phyloP scores from a whole-genome alignment of 2,329 filamentous ascomycete genomes.

The Alternaria solani region DNA sequence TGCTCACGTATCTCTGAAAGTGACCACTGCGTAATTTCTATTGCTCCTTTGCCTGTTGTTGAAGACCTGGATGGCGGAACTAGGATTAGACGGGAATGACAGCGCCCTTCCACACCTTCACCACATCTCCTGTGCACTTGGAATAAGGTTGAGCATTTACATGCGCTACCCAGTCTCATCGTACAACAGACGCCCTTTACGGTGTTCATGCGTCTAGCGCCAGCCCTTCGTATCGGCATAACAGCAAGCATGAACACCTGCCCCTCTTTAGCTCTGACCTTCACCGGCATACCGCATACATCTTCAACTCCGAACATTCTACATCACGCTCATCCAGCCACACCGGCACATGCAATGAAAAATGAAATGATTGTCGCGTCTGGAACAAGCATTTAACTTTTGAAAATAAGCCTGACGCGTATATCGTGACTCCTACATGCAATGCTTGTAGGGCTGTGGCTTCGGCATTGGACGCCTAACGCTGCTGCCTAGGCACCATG shows the following conservation, averaged over 20 bases:
- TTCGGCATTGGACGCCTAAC: slow-evolving; percentile 13
- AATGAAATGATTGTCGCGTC: background rate
- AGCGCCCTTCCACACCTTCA: background rate
- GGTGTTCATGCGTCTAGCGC: background rate
- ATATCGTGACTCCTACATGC: background rate
- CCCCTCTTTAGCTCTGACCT: background rate
- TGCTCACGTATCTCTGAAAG: background rate
- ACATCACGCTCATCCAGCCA: background rate
- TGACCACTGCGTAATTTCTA: background rate
- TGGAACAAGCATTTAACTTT: background rate
- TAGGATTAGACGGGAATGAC: background rate
- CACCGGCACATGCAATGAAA: background rate
- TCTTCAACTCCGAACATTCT: background rate
- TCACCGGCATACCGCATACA: background rate
- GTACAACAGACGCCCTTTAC: background rate
- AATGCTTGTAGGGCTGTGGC: background rate
- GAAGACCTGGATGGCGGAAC: slow-evolving; percentile 3
- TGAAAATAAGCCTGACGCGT: background rate
- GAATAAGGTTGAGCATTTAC: background rate
- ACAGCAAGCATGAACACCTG: background rate
- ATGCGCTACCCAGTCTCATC: background rate
- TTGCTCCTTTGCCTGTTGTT: background rate
- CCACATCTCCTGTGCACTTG: background rate
- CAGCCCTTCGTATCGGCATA: background rate
- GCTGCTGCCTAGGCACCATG: background rate